Base-by-base conservation (phyloP, 306 rosid genomes). In the Urtica urens region DNA sequence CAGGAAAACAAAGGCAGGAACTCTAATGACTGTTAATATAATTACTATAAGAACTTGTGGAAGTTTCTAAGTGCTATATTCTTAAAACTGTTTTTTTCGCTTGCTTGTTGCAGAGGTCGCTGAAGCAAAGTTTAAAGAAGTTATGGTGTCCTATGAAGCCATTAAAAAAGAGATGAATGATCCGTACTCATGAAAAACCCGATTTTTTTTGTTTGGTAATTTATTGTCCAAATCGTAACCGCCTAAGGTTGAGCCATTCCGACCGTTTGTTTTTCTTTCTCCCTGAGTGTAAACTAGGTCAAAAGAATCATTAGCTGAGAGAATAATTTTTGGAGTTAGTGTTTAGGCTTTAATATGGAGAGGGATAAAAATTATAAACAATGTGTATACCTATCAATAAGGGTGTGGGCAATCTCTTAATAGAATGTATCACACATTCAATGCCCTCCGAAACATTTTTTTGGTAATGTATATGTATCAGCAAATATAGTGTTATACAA, bases 71-170 rank as follows among this genome's bases (percentile, higher is more conserved):
- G 35, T 49, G 26, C 10, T 7, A 47, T 22, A 6, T 43, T 53
- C 34, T 53, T 11, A 26, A 20, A 65, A 49, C 31, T 27, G 9
- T 25, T 40, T 55, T 22, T 21, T 21, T 20, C 5, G 11, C 42
- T 45, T 46, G 48, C 57, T 55, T 51, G 57, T 56, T 73, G 63
- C 96, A 92, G 99, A 46, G 60, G 87, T 60, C 59, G 92, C 99
- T 4, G 99, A 92, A 68, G 85, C 92, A 1, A 92, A 85, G 78
- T 92, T 92, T 72, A 92, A 85, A 65, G 99, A 85, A 64, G 96
- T 92, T 46, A 72, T 85, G 93, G 54, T 60, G 26, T 92, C 96
- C 29, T 92, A 85, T 1, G 99, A 92, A 65, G 87, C 99, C 64
- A 85, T 92, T 62, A 92, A 85, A 73, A 70, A 65, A 47, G 99